Conservation (phyloP, 306 rosid genomes). For the Chamaecrista fasciculata region DNA sequence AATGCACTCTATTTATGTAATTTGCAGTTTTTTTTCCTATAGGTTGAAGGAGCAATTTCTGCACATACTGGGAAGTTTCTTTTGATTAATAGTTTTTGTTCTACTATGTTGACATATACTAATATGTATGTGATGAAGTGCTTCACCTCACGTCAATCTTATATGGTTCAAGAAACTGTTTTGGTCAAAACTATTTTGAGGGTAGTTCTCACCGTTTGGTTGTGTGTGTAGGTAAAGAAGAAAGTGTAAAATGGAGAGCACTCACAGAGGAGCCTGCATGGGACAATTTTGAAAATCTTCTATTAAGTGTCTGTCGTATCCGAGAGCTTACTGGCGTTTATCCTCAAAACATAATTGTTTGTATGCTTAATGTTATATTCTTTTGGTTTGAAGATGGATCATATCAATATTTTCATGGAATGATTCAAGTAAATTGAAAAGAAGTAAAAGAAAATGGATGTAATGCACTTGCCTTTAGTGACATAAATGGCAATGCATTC, state of each 20-base stretch:
- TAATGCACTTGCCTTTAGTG: no score
- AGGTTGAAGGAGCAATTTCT: no score
- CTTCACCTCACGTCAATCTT: conserved; percentile 19
- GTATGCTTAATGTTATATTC: conserved; percentile 25
- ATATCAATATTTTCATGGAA: no score
- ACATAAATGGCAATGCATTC: no score
- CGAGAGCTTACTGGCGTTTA: conserved; percentile 87
- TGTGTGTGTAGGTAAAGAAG: conserved; percentile 52
- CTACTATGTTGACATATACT: background rate
- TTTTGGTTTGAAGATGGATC: background rate
- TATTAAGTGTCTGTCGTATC: conserved; percentile 85
- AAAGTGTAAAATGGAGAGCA: conserved; percentile 66
- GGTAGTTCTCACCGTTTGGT: no score
- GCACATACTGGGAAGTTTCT: background rate
- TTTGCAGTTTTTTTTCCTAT: no score
- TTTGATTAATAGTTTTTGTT: conserved; percentile 7
- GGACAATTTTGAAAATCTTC: conserved; percentile 93
- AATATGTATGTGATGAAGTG: conserved; percentile 4
- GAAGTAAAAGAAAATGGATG: background rate
- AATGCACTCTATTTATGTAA: no score
- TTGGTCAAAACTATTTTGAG: no score
- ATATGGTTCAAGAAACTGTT: conserved; percentile 3
- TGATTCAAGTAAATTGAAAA: background rate
- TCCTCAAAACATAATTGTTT: conserved; percentile 82
- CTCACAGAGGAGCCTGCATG: conserved; percentile 96